phyloP scores from a whole-genome alignment of 768 basidiomycete species.

The Tulasnella sp. region DNA sequence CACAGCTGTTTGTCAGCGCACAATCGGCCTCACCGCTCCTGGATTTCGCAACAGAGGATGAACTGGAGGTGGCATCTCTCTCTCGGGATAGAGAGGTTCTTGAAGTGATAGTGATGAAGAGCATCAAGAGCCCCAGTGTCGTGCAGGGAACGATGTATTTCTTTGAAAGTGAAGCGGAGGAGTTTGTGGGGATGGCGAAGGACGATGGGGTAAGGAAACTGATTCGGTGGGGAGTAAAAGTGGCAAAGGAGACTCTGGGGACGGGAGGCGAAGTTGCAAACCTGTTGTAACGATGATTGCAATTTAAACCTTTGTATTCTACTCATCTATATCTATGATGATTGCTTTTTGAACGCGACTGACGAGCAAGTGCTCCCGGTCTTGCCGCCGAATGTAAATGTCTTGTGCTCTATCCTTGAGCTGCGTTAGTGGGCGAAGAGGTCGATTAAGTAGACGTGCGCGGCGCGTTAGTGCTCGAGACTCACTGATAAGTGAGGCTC shows the following conservation, averaged over 20 bases:
- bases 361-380: slow-evolving; percentile 62
- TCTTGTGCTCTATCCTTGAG: slow-evolving; percentile 64
- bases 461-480: background rate
- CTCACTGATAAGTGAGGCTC: slow-evolving; percentile 59
- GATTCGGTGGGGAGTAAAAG: slow-evolving; percentile 55
- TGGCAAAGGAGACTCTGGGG: slow-evolving; percentile 64
- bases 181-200: slow-evolving; percentile 29
- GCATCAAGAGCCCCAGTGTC: slow-evolving; percentile 53
- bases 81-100: slow-evolving; percentile 51
- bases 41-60: slow-evolving; percentile 22
- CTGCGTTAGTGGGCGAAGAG: slow-evolving; percentile 32
- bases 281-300: background rate
- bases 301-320: background rate
- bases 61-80: slow-evolving; percentile 31
- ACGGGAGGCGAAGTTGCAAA: slow-evolving; percentile 34
- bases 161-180: slow-evolving; percentile 41
- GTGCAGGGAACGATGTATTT: slow-evolving; percentile 73
- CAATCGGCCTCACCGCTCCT: slow-evolving; percentile 67
- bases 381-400: slow-evolving; percentile 68
- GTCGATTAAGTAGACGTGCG: background rate
- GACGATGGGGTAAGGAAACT: slow-evolving; percentile 36
- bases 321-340: background rate
- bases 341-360: slow-evolving; percentile 54
- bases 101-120: slow-evolving; percentile 75
- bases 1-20: slow-evolving; percentile 60